Evolutionary conservation across 345 rosid genomes (phyloP).

Genomic region (Euphorbia pulcherrima): DNA sequence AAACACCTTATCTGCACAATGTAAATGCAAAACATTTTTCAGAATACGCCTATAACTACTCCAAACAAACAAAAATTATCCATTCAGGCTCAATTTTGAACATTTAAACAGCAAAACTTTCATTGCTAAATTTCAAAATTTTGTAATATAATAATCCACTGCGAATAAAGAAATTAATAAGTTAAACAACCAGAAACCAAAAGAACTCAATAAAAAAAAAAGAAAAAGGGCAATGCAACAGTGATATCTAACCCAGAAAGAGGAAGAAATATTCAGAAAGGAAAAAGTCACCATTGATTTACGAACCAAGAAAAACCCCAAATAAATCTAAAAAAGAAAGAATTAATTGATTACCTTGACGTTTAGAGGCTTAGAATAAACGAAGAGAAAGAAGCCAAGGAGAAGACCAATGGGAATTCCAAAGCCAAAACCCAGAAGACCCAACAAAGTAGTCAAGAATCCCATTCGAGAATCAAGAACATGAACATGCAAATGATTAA

Average conservation of each 20-base stretch:
- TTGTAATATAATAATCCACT: not conserved
- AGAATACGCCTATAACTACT: not conserved
- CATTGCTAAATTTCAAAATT: not conserved
- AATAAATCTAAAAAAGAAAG: not conserved
- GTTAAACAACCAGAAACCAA: not conserved
- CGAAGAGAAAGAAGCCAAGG: slow-evolving; percentile 59
- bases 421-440: slow-evolving; percentile 59
- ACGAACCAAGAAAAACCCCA: no score
- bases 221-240: not conserved
- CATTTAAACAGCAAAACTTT: not conserved
- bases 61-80: not conserved
- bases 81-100: not conserved
- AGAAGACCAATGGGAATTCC: slow-evolving; percentile 68
- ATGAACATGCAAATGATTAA: not conserved
- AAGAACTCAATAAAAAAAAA: not conserved
- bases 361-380: slow-evolving; percentile 55
- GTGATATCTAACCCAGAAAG: not conserved
- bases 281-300: not conserved
- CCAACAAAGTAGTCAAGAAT: slow-evolving; percentile 46
- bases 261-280: not conserved
- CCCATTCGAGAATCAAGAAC: slow-evolving; percentile 24
- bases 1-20: not conserved
- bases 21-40: not conserved
- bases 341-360: slow-evolving; percentile 40
- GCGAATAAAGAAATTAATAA: not conserved